Percentiles rank a stretch among this genome's conserved stretches.
Conservation (phyloP, 352 stramenopile genomes). For the Globisporangium emineosum region DNA sequence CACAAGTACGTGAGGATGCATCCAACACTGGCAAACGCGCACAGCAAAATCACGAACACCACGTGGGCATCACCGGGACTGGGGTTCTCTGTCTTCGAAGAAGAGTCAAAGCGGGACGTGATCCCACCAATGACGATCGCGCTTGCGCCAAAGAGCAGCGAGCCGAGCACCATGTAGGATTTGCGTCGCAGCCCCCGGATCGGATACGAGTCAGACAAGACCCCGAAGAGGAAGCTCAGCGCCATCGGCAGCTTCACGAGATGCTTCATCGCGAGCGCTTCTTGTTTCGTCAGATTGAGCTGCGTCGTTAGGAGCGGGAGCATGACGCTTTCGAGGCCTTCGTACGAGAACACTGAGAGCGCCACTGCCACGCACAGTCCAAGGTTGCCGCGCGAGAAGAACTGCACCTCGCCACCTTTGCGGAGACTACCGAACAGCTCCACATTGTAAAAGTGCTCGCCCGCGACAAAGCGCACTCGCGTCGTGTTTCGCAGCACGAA, state of each 20-base stretch:
- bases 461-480: conserved; percentile 49
- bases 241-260: conserved; percentile 32
- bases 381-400: conserved; percentile 28
- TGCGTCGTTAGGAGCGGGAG: conserved; percentile 19
- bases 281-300: conserved; percentile 16
- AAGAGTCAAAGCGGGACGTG: conserved; percentile 2
- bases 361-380: conserved; percentile 23
- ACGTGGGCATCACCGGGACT: conserved; percentile 6
- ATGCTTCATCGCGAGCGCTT: conserved; percentile 23
- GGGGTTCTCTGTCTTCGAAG: background rate
- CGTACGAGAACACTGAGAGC: conserved; percentile 26
- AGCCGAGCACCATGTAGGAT: conserved; percentile 33
- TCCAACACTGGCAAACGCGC: conserved; percentile 20
- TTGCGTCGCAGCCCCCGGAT: conserved; percentile 32
- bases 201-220: conserved; percentile 33
- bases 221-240: conserved; percentile 31
- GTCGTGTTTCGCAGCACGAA: conserved; percentile 9
- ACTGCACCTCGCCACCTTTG: conserved; percentile 23
- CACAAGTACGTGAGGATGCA: conserved; percentile 29
- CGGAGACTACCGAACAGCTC: conserved; percentile 35
- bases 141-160: conserved; percentile 20
- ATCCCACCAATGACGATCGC: conserved; percentile 20
- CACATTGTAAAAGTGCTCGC: conserved; percentile 58
- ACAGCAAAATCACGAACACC: conserved; percentile 21
- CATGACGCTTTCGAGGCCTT: conserved; percentile 14